These are phyloP conservation scores for Cryptococcus hybrid DNA, from an alignment of 1,284 basidiomycete genomes.

Conservation along the genomic window DNA sequence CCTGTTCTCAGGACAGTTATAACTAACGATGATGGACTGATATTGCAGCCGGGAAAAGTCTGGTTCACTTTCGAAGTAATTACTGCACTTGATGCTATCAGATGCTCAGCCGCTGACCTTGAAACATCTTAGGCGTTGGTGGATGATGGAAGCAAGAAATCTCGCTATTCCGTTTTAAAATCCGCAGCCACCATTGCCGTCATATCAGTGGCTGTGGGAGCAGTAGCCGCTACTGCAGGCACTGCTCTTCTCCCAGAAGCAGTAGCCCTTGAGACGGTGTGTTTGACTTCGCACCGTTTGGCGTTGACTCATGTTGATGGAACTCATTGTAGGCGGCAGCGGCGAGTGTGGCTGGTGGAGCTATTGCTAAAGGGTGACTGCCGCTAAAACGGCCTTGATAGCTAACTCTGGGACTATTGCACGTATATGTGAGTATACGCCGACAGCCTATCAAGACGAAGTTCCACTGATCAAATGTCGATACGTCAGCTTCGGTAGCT, in stretches of 20 bases:
- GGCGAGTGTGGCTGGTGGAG: slow-evolving; percentile 18
- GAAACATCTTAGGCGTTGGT: slow-evolving; percentile 20
- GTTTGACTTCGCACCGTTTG: slow-evolving; percentile 4
- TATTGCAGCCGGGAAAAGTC: slow-evolving; percentile 37
- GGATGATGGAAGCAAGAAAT: slow-evolving; percentile 37
- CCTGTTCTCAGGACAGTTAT: not conserved
- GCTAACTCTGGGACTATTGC: slow-evolving; percentile 33
- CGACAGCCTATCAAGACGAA: too few relatives aligned
- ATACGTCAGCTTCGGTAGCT: slow-evolving; percentile 26
- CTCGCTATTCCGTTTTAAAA: slow-evolving; percentile 38
- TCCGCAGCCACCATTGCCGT: slow-evolving; percentile 45
- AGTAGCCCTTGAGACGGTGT: slow-evolving; percentile 22
- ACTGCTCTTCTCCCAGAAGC: slow-evolving; percentile 38
- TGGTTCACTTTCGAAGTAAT: slow-evolving; percentile 44
- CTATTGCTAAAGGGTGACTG: slow-evolving; percentile 28
- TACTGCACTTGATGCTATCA: not conserved
- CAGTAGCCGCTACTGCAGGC: slow-evolving; percentile 39
- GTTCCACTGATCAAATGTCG: not conserved
- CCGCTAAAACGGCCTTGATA: slow-evolving; percentile 33
- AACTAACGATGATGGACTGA: not conserved
- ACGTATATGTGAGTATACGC: slow-evolving; percentile 29
- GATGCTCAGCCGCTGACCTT: not conserved
- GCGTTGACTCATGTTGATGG: not conserved
- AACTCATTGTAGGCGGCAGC: slow-evolving; percentile 9
- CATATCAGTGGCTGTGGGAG: slow-evolving; percentile 33